phyloP scores from a whole-genome alignment of 768 basidiomycete species.

The Suillus subaureus region DNA sequence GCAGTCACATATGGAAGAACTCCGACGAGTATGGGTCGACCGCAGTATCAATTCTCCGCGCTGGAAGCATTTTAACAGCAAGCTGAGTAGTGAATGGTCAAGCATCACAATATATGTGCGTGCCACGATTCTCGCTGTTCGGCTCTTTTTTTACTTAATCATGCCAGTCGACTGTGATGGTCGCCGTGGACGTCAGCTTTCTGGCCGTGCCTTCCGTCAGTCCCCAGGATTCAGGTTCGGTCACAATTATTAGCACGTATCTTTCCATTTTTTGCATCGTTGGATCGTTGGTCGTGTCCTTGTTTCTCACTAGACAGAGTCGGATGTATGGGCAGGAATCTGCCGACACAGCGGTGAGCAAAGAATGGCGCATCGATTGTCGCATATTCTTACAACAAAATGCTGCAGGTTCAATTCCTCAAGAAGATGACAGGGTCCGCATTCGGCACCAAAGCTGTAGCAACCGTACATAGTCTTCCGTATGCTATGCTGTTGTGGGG shows the following conservation, averaged over 20 bases:
- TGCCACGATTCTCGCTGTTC: conserved; percentile 4
- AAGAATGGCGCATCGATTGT: background rate
- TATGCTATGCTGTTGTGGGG: conserved; percentile 55
- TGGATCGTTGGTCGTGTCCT: conserved; percentile 36
- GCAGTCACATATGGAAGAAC: conserved; percentile 22
- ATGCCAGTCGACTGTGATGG: conserved; percentile 10
- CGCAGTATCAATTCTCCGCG: conserved; percentile 10
- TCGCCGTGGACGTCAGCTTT: conserved; percentile 10
- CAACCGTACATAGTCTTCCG: conserved; percentile 50
- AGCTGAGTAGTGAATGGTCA: conserved; percentile 12
- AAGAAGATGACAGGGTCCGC: conserved; percentile 7
- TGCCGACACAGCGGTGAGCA: conserved; percentile 32
- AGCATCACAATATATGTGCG: conserved; percentile 52
- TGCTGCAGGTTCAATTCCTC: background rate
- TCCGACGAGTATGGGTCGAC: conserved; percentile 15
- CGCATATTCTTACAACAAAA: background rate
- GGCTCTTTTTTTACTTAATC: background rate
- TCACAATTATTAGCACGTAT: conserved; percentile 27
- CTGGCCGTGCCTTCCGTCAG: conserved; percentile 46
- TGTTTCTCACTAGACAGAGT: conserved; percentile 41
- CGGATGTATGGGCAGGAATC: conserved; percentile 26
- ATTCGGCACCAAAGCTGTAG: conserved; percentile 45
- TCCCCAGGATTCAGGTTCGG: conserved; percentile 4
- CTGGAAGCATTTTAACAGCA: conserved; percentile 12
- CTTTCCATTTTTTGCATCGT: conserved; percentile 39